Evolutionary conservation across 345 rosid genomes (phyloP).

Genomic region (Sapria himalayana): DNA sequence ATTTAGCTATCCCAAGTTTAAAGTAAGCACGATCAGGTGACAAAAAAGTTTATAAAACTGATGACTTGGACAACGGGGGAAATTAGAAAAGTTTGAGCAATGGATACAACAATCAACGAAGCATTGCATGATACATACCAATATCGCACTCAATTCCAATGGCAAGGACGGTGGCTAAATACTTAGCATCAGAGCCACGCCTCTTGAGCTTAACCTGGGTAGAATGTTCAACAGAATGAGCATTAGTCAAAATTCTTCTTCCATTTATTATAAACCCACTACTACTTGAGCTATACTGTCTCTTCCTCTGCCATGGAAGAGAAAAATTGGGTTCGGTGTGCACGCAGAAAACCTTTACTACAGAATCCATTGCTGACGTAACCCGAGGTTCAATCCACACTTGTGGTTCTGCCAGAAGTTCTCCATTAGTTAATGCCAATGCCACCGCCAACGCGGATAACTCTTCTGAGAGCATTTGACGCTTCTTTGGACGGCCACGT

Average conservation of each 20-base stretch:
- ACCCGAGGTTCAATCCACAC: too few relatives aligned
- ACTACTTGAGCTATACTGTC: constrained; percentile 74
- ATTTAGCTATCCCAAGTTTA: too few relatives aligned
- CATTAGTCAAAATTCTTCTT: constrained; percentile 68
- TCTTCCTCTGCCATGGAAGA: constrained; percentile 75
- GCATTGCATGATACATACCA: constrained; percentile 18
- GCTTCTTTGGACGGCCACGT: too few relatives aligned
- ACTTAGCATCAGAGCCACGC: constrained; percentile 82
- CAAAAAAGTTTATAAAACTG: not conserved
- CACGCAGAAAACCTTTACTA: constrained; percentile 79
- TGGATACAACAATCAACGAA: too few relatives aligned
- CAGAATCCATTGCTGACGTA: constrained; percentile 74
- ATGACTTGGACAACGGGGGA: too few relatives aligned
- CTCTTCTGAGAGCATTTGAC: too few relatives aligned
- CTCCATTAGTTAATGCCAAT: too few relatives aligned
- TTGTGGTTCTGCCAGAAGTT: too few relatives aligned
- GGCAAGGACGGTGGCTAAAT: constrained; percentile 68
- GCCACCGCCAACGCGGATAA: too few relatives aligned
- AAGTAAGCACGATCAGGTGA: not conserved
- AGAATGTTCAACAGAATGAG: constrained; percentile 83
- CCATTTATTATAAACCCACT: constrained; percentile 66
- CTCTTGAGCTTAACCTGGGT: constrained; percentile 85
- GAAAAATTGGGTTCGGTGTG: constrained; percentile 90
- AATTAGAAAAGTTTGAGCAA: too few relatives aligned
- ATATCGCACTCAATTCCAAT: constrained; percentile 89